Conservation (phyloP, 805 yeast genomes). For the Wickerhamiella australiensis region DNA sequence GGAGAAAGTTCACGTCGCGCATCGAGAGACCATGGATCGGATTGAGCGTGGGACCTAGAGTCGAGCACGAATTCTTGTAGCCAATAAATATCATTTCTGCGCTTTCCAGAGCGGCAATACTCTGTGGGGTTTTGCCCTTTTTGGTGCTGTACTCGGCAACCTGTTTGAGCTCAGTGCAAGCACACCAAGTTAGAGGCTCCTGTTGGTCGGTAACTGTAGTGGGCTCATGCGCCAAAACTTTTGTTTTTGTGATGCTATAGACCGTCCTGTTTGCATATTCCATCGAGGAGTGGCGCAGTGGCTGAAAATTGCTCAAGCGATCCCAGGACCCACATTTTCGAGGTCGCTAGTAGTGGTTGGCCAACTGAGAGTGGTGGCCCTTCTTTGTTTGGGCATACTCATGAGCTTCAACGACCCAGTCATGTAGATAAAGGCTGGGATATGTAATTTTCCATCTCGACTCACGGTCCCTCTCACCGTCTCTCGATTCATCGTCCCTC, state of each 20-base stretch:
- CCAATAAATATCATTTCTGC: constrained; percentile 7
- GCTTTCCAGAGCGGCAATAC: not conserved
- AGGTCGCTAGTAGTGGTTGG: too few relatives aligned
- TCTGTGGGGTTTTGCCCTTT: not conserved
- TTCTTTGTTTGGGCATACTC: too few relatives aligned
- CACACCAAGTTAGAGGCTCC: not conserved
- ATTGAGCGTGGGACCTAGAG: constrained; percentile 9
- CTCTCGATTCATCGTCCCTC: too few relatives aligned
- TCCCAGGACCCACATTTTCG: not conserved
- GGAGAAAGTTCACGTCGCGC: constrained; percentile 25
- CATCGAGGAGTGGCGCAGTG: constrained; percentile 7
- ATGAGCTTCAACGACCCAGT: too few relatives aligned
- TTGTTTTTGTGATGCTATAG: not conserved
- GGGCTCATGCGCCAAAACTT: not conserved
- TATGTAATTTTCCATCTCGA: too few relatives aligned
- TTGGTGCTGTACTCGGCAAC: not conserved
- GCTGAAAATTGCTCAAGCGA: not conserved
- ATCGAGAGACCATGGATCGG: constrained; percentile 19
- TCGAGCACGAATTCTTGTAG: constrained; percentile 4
- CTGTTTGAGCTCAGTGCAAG: not conserved
- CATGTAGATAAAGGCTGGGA: too few relatives aligned
- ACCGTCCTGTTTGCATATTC: constrained; percentile 8
- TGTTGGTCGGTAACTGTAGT: too few relatives aligned
- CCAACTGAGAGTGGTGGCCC: too few relatives aligned
- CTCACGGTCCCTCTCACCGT: too few relatives aligned